Base-by-base conservation (phyloP, 1,139 yeast species). In the Pichia sp. region DNA sequence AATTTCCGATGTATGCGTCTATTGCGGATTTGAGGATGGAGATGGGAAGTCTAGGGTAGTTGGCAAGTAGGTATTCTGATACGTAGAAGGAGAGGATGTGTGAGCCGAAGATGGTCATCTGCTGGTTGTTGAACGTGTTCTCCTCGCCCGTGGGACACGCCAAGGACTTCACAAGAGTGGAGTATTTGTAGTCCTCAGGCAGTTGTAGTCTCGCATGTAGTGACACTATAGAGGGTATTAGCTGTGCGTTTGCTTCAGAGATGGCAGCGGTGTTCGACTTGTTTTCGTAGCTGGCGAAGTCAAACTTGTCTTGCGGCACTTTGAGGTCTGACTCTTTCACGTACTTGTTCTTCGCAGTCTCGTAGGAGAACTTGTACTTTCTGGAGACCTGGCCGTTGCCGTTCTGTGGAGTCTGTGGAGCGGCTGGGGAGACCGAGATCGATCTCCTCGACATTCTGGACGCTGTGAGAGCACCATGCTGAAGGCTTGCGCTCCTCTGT, bases 11-110 rank as follows among this genome's bases (percentile, higher is more conserved):
- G 65, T 81, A 86, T 6, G 95, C 76, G 60, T 85, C 83, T 6
- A 87, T 81, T 1, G 95, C 90, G 28, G 82, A 79, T 61, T 83
- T 82, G 57, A 89, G 79, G 26, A 91, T 84, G 12, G 82, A 78
- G 61, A 85, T 78, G 30, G 99, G 98, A 56, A 95, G 76, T 66
- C 99, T 80, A 47, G 99, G 99, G 67, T 89, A 89, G 59, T 78
- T 80, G 49, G 84, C 70, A 63, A 89, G 73, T 55, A 91, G 74
- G 62, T 86, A 71, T 67, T 89, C 96, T 34, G 87, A 77, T 3
- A 84, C 85, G 64, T 88, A 85, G 68, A 84, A 89, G 30, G 85
- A 80, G 56, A 93, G 72, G 50, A 93, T 72, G 55, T 85, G 81
- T 64, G 84, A 82, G 50, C 99, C 99, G 64, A 91, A 82, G 18